Conservation (phyloP, 208 protist genomes). For the Acanthamoeba royreba region DNA sequence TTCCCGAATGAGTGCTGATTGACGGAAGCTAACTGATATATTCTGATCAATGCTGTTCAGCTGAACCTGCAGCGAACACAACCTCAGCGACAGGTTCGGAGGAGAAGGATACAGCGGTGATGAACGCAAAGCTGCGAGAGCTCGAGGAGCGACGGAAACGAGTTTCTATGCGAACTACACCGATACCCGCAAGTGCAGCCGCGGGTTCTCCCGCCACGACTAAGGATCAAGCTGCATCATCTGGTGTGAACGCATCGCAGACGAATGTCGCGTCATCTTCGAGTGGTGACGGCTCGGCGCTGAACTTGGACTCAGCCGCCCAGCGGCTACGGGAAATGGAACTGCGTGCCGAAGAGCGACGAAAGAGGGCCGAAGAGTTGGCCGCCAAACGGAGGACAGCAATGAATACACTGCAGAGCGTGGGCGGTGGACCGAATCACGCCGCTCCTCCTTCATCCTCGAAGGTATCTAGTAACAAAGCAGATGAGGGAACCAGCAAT, state of each 20-base stretch:
- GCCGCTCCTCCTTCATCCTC: neutral
- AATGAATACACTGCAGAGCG: neutral
- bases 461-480: neutral
- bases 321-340: neutral
- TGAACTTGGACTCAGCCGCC: neutral
- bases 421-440: neutral
- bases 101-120: too few species aligned
- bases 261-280: neutral
- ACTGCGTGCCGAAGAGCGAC: neutral
- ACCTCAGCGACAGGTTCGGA: too few species aligned
- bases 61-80: too few species aligned
- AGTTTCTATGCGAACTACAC: neutral
- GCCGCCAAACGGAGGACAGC: neutral
- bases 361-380: neutral
- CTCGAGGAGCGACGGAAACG: neutral
- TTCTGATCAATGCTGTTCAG: too few species aligned
- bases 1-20: too few species aligned
- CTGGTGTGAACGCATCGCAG: too few species aligned
- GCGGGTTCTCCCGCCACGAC: neutral
- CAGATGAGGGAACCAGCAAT: neutral
- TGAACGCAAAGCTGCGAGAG: neutral
- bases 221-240: neutral
- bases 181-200: neutral
- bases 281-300: neutral
- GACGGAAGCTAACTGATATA: too few species aligned